A percentile compares a stretch with the other conserved stretches of the same genome.
Evolutionary conservation across 106 monocot genomes (phyloP).

Genomic region (Dioscorea zingiberensis): DNA sequence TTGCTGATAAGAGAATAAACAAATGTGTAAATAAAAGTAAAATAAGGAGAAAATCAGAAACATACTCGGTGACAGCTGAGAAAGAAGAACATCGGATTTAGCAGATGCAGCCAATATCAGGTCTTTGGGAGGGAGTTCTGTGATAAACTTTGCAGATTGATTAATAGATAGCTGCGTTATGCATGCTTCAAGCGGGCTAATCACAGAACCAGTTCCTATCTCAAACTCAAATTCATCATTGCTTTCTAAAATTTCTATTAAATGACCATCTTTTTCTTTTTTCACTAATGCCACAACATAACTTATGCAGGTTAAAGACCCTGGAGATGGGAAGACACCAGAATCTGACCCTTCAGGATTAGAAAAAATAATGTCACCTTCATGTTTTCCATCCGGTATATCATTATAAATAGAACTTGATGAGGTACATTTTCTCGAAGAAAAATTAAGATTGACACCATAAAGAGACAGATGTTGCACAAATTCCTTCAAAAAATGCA

Average conservation of each 20-base stretch:
- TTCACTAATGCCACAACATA: slow-evolving; percentile 47
- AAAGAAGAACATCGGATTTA: no score
- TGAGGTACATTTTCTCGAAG: no score
- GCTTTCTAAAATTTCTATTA: no score
- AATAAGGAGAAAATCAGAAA: neutral
- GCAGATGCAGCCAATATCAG: slow-evolving; percentile 67
- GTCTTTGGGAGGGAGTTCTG: slow-evolving; percentile 48
- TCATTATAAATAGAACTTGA: no score
- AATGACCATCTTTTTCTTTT: no score
- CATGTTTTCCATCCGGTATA: no score
- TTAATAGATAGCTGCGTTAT: slow-evolving; percentile 60
- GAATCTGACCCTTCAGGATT: no score
- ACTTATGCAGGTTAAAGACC: slow-evolving; percentile 65
- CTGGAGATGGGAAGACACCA: slow-evolving; percentile 43
- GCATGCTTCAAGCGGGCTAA: slow-evolving; percentile 58
- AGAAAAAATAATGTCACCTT: no score
- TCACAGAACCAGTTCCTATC: slow-evolving; percentile 74
- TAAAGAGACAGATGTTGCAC: no score
- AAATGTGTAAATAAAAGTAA: neutral
- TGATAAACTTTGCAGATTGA: slow-evolving; percentile 55
- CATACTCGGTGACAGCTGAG: slow-evolving; percentile 51
- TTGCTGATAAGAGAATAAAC: neutral
- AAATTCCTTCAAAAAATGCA: no score
- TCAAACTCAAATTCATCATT: no score
- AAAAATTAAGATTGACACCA: no score